Base-by-base conservation (phyloP, 345 rosid species). In the Rhodamnia argentea region DNA sequence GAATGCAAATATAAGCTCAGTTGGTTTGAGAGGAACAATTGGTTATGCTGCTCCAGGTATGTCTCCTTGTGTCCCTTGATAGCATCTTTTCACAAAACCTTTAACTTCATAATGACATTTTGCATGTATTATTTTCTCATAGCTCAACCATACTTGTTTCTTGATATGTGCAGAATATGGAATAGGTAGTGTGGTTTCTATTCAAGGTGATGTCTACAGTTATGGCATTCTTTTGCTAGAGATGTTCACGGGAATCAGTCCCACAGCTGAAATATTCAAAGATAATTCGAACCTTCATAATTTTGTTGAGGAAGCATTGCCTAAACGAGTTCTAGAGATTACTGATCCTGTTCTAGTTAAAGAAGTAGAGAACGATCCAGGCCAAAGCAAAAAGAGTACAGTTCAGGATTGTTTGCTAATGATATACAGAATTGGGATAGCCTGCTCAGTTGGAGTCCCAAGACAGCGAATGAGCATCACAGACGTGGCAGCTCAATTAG, bases 201-300 rank as follows among this genome's bases (percentile, higher is more conserved):
- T 10, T 50, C 12, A 50, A 50, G 11, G 12, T 10, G 13, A 50
- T 50, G 52, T 91, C 50, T 87, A 88, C n/a, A 88, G 90, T 50
- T 91, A 82, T 60, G 91, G 91, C 6, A 86, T 91, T 4, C 85
- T 90, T 2, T 60, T 90, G 83, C 32, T 90, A 16, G 89, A 91
- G 87, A 82, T 89, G 85, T 59, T 91, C 52, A 85, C 87, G 2
- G 83, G 90, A 40, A 85, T 85, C 62, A 55, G 83, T 37, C 90
- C 91, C 13, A 91, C 88, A 0, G 75, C 85, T 29, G 85, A 86
- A 3, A 59, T 76, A 78, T 90, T 89, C 83, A 57, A 51, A 13
- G 93, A 88, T 2, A 82, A 85, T 10, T 52, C 83, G 9, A 87
- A 37, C 84, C 88, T 90, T 24, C 90, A 83, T 52, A 83, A 64